Evolutionary conservation across 1,284 basidiomycete genomes (phyloP).

Genomic region (Irpex sp.): DNA sequence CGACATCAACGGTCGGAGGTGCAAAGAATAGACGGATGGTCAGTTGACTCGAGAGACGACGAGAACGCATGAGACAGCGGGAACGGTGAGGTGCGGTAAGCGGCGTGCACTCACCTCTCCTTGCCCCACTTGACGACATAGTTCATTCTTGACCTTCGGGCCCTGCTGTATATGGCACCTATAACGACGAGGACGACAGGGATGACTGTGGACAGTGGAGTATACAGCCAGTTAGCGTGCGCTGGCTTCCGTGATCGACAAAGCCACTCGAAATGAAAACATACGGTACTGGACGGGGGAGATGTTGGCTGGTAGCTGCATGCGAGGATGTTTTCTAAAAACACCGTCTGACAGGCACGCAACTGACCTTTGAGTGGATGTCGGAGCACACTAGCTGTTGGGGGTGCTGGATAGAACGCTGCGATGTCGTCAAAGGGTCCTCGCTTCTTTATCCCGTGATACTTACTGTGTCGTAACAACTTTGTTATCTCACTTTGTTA

Average conservation of each 20-base stretch:
- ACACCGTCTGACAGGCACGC: constrained; percentile 9
- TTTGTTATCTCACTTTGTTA: not conserved
- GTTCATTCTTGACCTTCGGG: constrained; percentile 30
- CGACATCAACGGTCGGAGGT: not conserved
- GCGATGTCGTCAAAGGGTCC: not conserved
- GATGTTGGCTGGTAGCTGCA: constrained; percentile 12
- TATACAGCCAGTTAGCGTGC: not conserved
- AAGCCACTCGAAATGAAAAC: constrained; percentile 1
- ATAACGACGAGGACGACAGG: constrained; percentile 29
- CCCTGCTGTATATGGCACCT: constrained; percentile 22
- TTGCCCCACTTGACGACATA: constrained; percentile 61
- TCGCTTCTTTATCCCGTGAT: not conserved
- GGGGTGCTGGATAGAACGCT: not conserved
- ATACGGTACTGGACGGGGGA: constrained; percentile 23
- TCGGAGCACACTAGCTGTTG: constrained; percentile 2
- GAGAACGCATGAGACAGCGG: constrained; percentile 9
- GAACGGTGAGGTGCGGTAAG: constrained; percentile 4
- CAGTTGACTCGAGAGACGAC: constrained; percentile 10
- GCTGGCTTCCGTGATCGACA: constrained; percentile 5
- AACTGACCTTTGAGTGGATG: constrained; percentile 5
- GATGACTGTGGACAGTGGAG: constrained; percentile 15
- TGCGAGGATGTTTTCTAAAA: constrained; percentile 8
- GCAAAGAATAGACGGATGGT: not conserved
- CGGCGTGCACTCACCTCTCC: constrained; percentile 36
- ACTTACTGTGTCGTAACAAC: not conserved